phyloP scores from a whole-genome alignment of 2,329 filamentous ascomycete species.

The Ceratocystis lukuohia region DNA sequence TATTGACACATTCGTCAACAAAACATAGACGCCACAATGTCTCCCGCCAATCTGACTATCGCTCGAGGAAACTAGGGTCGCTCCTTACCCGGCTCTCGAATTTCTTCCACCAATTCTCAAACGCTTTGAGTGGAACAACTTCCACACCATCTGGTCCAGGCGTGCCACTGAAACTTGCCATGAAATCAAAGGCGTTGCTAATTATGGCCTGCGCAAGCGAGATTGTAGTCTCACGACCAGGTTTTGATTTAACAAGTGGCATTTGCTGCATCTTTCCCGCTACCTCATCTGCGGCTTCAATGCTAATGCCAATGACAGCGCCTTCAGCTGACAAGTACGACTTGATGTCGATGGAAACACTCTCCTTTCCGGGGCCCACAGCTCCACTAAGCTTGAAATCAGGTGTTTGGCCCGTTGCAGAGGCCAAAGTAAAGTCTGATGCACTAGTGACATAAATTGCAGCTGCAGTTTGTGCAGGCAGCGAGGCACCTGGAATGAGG shows the following conservation, averaged over 20 bases:
- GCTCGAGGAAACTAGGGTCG: constrained; percentile 82
- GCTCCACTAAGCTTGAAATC: constrained; percentile 79
- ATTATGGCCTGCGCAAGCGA: constrained; percentile 86
- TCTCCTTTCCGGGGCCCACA: constrained; percentile 80
- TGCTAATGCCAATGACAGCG: constrained; percentile 67
- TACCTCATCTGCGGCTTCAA: constrained; percentile 66
- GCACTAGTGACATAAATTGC: constrained; percentile 70
- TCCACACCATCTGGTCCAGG: constrained; percentile 53
- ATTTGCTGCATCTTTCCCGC: constrained; percentile 53
- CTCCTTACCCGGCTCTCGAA: constrained; percentile 77
- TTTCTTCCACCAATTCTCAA: constrained; percentile 96
- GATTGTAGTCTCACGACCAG: constrained; percentile 38
- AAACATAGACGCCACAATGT: too few relatives aligned
- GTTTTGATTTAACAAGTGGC: constrained; percentile 29
- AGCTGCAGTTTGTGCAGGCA: constrained; percentile 67
- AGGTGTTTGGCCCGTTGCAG: constrained; percentile 31
- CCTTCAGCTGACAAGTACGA: constrained; percentile 27
- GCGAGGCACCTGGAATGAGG: constrained; percentile 60
- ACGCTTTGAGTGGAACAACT: constrained; percentile 84
- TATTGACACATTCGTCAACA: neutral
- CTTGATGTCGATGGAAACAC: constrained; percentile 70
- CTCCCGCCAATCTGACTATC: constrained; percentile 28
- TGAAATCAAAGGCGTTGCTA: constrained; percentile 91
- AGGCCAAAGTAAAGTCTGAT: constrained; percentile 29
- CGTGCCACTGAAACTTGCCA: constrained; percentile 69